phyloP scores from a whole-genome alignment of 2,329 filamentous ascomycete species.

The Fusarium guadeloupense region DNA sequence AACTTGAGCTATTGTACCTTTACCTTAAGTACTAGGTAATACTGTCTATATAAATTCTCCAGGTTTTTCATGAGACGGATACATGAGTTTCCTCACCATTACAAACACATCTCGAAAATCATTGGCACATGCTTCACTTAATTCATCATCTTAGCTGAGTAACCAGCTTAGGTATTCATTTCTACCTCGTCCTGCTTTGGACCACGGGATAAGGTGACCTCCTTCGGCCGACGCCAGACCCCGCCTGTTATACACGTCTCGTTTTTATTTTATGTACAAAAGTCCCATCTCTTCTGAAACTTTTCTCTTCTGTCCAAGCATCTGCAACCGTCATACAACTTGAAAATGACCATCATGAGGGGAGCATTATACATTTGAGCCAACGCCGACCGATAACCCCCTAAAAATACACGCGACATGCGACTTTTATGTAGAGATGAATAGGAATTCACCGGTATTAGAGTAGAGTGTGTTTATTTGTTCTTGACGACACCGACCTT shows the following conservation, averaged over 20 bases:
- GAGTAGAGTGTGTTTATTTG: conserved; percentile 49
- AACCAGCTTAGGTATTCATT: conserved; percentile 17
- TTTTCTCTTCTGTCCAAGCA: conserved; percentile 32
- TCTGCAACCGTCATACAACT: conserved; percentile 33
- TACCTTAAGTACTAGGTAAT: no score
- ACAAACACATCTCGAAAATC: not conserved
- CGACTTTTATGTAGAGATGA: conserved; percentile 15
- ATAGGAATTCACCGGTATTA: conserved; percentile 12
- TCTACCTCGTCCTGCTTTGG: not conserved
- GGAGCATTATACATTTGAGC: conserved; percentile 57
- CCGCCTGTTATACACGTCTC: conserved; percentile 39
- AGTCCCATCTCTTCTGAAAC: conserved; percentile 34
- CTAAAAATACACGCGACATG: conserved; percentile 49
- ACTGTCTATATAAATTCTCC: no score
- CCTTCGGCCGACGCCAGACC: conserved; percentile 2
- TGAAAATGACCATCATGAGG: conserved; percentile 52
- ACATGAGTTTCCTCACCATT: not conserved
- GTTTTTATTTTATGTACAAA: conserved; percentile 37
- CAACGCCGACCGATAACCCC: conserved; percentile 48
- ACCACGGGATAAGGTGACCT: conserved; percentile 10
- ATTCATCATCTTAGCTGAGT: conserved; percentile 17
- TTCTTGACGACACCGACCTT: conserved; percentile 98
- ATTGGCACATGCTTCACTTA: not conserved
- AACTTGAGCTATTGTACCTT: no score
- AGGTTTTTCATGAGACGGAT: no score